These are phyloP conservation scores for Phlyctochytrium bullatum DNA, from an alignment of 192 early-diverging fungal genomes.

Conservation along the genomic window DNA sequence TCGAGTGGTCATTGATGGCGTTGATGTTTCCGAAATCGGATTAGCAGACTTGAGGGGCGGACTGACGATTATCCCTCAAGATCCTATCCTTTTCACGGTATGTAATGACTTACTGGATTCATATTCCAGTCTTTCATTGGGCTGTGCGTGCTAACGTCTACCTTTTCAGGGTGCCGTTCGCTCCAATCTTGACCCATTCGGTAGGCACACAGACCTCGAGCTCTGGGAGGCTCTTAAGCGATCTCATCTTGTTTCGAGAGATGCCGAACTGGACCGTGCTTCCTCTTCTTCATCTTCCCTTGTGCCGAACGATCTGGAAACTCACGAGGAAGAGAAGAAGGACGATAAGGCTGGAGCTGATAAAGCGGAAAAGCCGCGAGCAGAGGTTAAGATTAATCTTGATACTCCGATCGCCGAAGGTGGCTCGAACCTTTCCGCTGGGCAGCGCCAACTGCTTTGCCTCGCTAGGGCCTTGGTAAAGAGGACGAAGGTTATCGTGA, in stretches of 20 bases:
- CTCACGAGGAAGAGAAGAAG: background rate
- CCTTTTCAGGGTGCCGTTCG: slow-evolving; percentile 17
- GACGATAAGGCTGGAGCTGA: background rate
- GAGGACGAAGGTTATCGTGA: slow-evolving; percentile 63
- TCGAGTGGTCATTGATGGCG: slow-evolving; percentile 65
- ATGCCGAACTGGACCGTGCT: background rate
- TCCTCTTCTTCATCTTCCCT: background rate
- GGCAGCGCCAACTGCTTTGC: slow-evolving; percentile 81
- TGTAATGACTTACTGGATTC: background rate
- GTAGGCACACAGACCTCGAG: slow-evolving; percentile 38
- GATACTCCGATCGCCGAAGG: background rate
- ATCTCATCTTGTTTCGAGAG: slow-evolving; percentile 33
- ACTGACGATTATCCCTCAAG: slow-evolving; percentile 76
- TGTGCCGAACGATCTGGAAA: background rate
- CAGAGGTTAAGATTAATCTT: background rate
- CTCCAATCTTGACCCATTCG: slow-evolving; percentile 67
- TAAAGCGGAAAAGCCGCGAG: background rate
- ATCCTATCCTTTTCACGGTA: slow-evolving; percentile 38
- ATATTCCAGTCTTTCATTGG: too few relatives aligned
- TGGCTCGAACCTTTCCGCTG: slow-evolving; percentile 70
- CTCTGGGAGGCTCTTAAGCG: slow-evolving; percentile 37
- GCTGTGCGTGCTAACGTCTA: too few relatives aligned
- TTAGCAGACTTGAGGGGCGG: slow-evolving; percentile 67
- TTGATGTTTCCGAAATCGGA: slow-evolving; percentile 69
- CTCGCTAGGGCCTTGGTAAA: slow-evolving; percentile 78